Conservation (phyloP, 2,329 filamentous ascomycete species). For the Beauveria sp. region DNA sequence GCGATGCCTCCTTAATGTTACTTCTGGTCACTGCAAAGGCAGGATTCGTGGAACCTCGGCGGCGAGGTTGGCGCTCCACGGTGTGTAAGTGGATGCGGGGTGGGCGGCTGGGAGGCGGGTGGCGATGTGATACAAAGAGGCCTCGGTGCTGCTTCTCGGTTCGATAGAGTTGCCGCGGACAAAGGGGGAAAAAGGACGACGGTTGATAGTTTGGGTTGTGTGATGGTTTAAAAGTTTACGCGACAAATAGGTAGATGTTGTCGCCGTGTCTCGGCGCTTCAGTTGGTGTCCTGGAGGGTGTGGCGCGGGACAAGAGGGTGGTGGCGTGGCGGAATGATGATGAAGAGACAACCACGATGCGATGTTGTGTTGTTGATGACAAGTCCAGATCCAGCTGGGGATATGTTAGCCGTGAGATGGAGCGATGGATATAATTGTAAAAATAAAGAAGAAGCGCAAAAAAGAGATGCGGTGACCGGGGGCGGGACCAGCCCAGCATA, state of each 20-base stretch:
- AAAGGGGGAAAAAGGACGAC: not conserved
- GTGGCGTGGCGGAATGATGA: too few relatives aligned
- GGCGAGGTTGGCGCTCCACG: constrained; percentile 9
- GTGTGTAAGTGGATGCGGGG: constrained; percentile 10
- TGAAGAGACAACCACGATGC: too few relatives aligned
- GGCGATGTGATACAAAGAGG: not conserved
- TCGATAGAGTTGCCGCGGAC: not conserved
- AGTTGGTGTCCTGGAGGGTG: too few relatives aligned
- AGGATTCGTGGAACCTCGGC: constrained; percentile 1
- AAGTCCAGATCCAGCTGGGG: too few relatives aligned
- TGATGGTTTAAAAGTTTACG: too few relatives aligned
- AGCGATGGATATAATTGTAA: not conserved
- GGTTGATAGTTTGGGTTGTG: too few relatives aligned
- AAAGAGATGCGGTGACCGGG: not conserved
- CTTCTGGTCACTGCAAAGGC: not conserved
- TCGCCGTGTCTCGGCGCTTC: too few relatives aligned
- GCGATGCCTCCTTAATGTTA: not conserved
- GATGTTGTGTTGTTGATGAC: too few relatives aligned
- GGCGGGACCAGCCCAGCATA: not conserved
- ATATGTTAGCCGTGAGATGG: too few relatives aligned
- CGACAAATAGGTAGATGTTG: too few relatives aligned
- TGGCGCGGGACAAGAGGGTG: too few relatives aligned
- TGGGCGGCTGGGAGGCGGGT: not conserved
- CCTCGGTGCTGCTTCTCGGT: not conserved
- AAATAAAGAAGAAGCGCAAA: not conserved